Evolutionary conservation across 2,329 filamentous ascomycete genomes (phyloP).

Genomic region (Ramularia endophylla): DNA sequence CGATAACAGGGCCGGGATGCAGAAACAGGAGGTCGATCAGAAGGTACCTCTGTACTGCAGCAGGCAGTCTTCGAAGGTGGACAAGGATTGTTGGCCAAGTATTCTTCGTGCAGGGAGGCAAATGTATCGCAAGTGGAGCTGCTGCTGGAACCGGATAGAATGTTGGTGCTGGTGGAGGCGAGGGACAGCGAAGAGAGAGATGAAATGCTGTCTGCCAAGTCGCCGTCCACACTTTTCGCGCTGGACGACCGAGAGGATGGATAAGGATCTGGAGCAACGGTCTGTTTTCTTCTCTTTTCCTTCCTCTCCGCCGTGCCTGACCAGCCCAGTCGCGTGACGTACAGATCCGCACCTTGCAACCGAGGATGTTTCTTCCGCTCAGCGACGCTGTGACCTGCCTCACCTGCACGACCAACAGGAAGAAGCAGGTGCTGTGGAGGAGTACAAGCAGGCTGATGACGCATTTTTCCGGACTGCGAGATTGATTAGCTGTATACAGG

Average conservation of each 20-base stretch:
- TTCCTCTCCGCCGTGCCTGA: constrained; percentile 10
- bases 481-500: no score
- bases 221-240: not conserved
- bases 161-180: constrained; percentile 7
- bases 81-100: constrained; percentile 25
- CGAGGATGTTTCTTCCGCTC: constrained; percentile 43
- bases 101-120: constrained; percentile 46
- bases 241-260: not conserved
- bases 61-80: not conserved
- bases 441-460: not conserved
- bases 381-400: constrained; percentile 20
- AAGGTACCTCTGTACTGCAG: constrained; percentile 5
- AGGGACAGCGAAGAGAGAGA: constrained; percentile 14
- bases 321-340: constrained; percentile 43
- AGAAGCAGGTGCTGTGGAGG: constrained; percentile 22
- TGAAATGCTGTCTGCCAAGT: constrained; percentile 8
- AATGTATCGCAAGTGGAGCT: not conserved
- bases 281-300: constrained; percentile 1
- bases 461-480: not conserved
- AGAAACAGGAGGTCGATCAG: constrained; percentile 24
- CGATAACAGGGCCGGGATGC: constrained; percentile 48
- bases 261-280: not conserved
- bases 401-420: constrained; percentile 25
- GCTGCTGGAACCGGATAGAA: constrained; percentile 1
- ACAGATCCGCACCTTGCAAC: constrained; percentile 47